These are phyloP conservation scores for Neurospora sp. DNA, from an alignment of 2,329 filamentous ascomycete species.

Conservation along the genomic window DNA sequence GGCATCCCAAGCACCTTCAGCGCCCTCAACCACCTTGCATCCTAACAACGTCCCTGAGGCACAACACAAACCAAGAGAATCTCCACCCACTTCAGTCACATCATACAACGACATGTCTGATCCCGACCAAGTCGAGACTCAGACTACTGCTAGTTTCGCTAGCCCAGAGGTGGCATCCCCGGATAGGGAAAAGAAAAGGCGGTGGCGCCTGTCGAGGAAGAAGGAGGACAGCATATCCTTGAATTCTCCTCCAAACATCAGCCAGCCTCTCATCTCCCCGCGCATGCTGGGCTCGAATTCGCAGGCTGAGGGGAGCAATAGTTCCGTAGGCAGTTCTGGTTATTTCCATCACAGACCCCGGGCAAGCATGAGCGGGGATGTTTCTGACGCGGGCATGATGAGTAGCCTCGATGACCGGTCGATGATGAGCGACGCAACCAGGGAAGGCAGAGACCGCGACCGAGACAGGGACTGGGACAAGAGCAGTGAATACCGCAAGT, in stretches of 20 bases:
- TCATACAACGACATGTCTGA: slow-evolving; percentile 76
- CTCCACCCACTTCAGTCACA: slow-evolving; percentile 69
- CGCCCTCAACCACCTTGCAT: slow-evolving; percentile 27
- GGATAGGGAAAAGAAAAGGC: slow-evolving; percentile 58
- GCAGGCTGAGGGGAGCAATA: slow-evolving; percentile 56
- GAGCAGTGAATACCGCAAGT: slow-evolving; percentile 35
- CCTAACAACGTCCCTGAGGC: slow-evolving; percentile 32
- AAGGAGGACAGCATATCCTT: slow-evolving; percentile 38
- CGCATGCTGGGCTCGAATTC: slow-evolving; percentile 49
- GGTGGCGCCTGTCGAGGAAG: slow-evolving; percentile 62
- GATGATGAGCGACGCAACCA: slow-evolving; percentile 5
- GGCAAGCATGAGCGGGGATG: slow-evolving; percentile 43
- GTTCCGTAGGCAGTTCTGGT: slow-evolving; percentile 56
- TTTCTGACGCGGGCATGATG: slow-evolving; percentile 33
- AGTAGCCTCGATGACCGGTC: slow-evolving; percentile 30
- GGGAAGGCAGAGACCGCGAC: not conserved
- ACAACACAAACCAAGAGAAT: slow-evolving; percentile 55
- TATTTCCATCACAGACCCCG: slow-evolving; percentile 27
- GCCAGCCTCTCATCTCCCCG: slow-evolving; percentile 33
- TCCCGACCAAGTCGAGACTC: slow-evolving; percentile 61
- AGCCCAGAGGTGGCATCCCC: slow-evolving; percentile 8
- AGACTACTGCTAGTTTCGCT: slow-evolving; percentile 13
- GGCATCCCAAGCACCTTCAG: slow-evolving; percentile 34
- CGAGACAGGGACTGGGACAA: slow-evolving; percentile 19
- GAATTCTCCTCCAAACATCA: slow-evolving; percentile 28